Conservation (phyloP, 1,284 basidiomycete species). For the Rhodotorula sp. region DNA sequence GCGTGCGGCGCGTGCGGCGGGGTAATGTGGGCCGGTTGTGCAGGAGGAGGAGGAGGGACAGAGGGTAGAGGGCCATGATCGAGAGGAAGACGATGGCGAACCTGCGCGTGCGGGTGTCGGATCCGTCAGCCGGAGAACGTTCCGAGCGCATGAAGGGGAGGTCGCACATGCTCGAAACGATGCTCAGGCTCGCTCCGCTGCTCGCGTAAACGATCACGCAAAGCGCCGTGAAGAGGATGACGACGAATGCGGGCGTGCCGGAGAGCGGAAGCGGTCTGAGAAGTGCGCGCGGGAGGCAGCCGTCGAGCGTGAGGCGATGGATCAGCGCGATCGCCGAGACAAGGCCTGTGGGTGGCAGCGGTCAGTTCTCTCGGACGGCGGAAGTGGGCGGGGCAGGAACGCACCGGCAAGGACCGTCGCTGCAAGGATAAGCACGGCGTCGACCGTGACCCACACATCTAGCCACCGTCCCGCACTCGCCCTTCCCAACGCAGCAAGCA, state of each 20-base stretch:
- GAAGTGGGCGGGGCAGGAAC: constrained; percentile 45
- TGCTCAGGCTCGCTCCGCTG: constrained; percentile 58
- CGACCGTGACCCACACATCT: constrained; percentile 62
- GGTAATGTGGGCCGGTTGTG: constrained; percentile 66
- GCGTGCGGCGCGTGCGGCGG: constrained; percentile 49
- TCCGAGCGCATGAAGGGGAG: background rate
- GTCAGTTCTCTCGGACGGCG: background rate
- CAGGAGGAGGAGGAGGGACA: constrained; percentile 63
- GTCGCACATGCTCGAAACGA: constrained; percentile 57
- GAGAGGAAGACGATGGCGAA: constrained; percentile 61
- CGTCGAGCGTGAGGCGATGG: constrained; percentile 51
- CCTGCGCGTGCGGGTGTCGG: background rate
- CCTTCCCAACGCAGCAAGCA: constrained; percentile 64
- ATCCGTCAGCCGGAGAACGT: too few relatives aligned
- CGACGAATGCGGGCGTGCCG: constrained; percentile 60
- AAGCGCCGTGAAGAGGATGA: constrained; percentile 60
- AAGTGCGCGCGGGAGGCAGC: constrained; percentile 62
- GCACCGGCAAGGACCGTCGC: constrained; percentile 68
- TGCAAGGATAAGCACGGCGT: constrained; percentile 66
- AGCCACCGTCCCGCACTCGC: constrained; percentile 64
- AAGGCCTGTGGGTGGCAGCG: background rate
- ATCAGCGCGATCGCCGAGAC: constrained; percentile 11
- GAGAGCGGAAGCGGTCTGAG: constrained; percentile 59
- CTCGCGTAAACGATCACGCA: constrained; percentile 63
- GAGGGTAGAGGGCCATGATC: constrained; percentile 65